Evolutionary conservation across 164 flowering plant genomes (phyloP), one percentile per base, ranked within the genome.

Genomic region (Kalanchoe fedtschenkoi): DNA sequence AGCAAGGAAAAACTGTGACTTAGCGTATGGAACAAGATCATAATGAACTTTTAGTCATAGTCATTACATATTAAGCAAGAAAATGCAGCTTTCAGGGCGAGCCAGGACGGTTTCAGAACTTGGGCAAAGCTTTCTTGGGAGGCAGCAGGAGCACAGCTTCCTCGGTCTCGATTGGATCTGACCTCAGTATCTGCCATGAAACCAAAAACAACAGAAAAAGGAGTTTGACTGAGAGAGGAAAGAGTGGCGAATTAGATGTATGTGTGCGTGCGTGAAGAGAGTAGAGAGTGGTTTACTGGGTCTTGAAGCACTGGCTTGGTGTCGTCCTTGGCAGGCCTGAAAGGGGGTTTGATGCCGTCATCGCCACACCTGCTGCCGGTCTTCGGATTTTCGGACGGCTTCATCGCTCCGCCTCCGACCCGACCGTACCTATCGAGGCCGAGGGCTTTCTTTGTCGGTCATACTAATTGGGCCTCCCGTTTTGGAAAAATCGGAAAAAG

Each of bases 111-210:
- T n/a, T n/a, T n/a, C n/a, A n/a, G n/a, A n/a, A n/a, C n/a, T n/a
- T n/a, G n/a, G n/a, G n/a, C n/a, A n/a, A n/a, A n/a, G n/a, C n/a
- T n/a, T n/a, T n/a, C n/a, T n/a, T 64, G 34, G 82, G 74, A 21
- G 93, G 89, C 72, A 82, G 51, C 26, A 80, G 74, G 21, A 87
- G 75, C 57, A 84, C 84, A 17, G 87, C 87, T 82, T 86, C 89
- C 70, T 84, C 89, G 0, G 85, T 81, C 74, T 82, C 93, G 42
- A 81, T 81, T n/a, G 89, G 89, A 65, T 84, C 93, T 4, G 93
- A 83, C 55, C 86, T 74, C 70, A 77, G 63, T 29, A 87, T 82
- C 93, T 87, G 58, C 74, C 28, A 69, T 41, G 7, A 42, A 22
- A 60, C 17, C 35, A 21, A 56, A 38, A 46, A 24, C 60, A 62